Conservation (phyloP, 257 asterid species). For the Verbascum thapsus region DNA sequence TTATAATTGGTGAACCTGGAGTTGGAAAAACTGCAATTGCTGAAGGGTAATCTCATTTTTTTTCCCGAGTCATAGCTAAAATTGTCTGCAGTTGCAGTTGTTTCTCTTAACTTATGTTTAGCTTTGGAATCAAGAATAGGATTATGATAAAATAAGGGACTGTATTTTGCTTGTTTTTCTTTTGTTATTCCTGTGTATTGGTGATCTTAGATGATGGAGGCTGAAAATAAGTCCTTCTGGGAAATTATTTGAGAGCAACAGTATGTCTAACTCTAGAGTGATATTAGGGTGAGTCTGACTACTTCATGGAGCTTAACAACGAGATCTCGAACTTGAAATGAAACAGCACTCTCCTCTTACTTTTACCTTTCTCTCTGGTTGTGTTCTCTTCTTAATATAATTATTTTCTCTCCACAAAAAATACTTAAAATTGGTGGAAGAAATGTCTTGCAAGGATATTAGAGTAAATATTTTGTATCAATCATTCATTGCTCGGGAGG, state of each 20-base stretch:
- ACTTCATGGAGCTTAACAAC: background rate
- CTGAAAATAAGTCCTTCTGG: too few species aligned
- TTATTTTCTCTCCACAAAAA: background rate
- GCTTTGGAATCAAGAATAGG: background rate
- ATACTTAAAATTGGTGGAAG: background rate
- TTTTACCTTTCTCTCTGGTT: too few species aligned
- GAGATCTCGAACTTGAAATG: too few species aligned
- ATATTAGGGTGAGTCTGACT: background rate
- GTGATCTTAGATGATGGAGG: background rate
- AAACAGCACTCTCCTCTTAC: too few species aligned
- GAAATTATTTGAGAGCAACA: background rate
- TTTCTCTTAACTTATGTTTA: background rate
- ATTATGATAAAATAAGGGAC: background rate
- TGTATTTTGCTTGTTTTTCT: background rate
- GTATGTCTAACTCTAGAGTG: background rate
- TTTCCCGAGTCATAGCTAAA: slow-evolving; percentile 22
- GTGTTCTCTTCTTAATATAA: background rate
- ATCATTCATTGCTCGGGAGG: background rate
- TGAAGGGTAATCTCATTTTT: slow-evolving; percentile 70
- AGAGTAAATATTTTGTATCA: background rate
- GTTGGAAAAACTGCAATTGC: slow-evolving; percentile 99
- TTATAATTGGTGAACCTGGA: slow-evolving; percentile 98
- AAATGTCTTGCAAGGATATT: background rate
- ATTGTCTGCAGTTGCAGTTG: background rate
- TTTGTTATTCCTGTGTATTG: background rate